Evolutionary conservation across 225 moss, liverwort and hornwort genomes (phyloP).

Genomic region (Climacium dendroides): DNA sequence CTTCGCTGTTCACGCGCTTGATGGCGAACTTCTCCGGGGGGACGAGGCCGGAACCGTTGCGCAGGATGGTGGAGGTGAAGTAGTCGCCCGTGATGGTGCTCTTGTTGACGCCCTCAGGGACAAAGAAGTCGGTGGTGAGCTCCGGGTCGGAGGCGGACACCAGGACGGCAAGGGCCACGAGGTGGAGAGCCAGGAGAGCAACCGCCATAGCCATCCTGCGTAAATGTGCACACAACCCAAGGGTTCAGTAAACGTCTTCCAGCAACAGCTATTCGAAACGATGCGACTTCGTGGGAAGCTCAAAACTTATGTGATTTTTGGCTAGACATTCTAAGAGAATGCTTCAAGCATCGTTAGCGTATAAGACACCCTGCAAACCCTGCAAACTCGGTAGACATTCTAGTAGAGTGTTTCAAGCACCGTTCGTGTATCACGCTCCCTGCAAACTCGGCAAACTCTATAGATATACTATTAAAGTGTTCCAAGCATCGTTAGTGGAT

Average conservation of each 20-base stretch:
- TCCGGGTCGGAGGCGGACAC: conserved; percentile 5
- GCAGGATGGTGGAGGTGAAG: neutral
- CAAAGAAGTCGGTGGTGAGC: conserved; percentile 15
- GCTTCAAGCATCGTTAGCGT: neutral
- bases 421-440: no score
- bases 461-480: neutral
- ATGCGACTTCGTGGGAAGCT: neutral
- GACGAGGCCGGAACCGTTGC: neutral
- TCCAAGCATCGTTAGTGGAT: neutral
- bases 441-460: neutral
- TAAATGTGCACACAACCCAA: neutral
- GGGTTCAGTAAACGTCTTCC: neutral
- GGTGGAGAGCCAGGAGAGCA: neutral
- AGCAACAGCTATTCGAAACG: neutral
- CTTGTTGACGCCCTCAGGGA: neutral
- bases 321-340: neutral
- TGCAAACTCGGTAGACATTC: neutral
- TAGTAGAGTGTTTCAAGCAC: neutral
- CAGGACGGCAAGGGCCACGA: neutral
- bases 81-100: neutral
- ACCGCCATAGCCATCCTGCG: neutral
- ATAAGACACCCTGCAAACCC: neutral
- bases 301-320: neutral
- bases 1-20: neutral
- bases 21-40: neutral